Evolutionary conservation across 495 filamentous ascomycete genomes (phyloP), one percentile per base, ranked within the genome.

Genomic region (Penicillium soppii): DNA sequence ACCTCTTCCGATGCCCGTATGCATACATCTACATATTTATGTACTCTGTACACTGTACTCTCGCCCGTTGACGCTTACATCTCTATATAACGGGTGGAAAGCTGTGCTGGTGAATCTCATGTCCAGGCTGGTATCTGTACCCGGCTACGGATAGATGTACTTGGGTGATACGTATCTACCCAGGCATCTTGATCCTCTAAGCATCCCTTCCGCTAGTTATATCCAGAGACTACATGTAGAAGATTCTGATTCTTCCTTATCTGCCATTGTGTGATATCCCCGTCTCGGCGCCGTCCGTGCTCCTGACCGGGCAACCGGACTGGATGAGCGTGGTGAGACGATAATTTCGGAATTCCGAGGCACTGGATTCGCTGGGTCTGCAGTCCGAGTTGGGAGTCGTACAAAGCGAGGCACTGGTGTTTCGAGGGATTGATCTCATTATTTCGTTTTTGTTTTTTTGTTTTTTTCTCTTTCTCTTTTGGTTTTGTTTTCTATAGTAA

Each of bases 261-360:
- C 13, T 35, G 13, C 32, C 9, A 2, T 35, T 35, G 13, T 7
- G n/a, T n/a, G n/a, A n/a, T 21, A 45, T 32, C 42, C 26, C 19
- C 19, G 29, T 16, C 22, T 47, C 33, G 17, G 33, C 25, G 47
- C 25, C 17, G n/a, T 51, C 17, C 12, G 48, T 51, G 29, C 21
- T 43, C 32, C 36, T 23, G 23, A 41, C 47, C 27, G 48, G 39
- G n/a, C 7, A 36, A 43, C 21, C 8, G 39, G 48, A 43, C 33
- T 45, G 49, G 41, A 46, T 27, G 33, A 20, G 50, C 35, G 22
- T 46, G 40, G 40, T 52, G 41, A 45, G 50, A 53, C 50, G 50
- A 27, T 38, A 32, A 46, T 38, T 46, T 53, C 42, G 42, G 50
- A 53, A 53, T 53, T 53, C 50, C 50, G 50, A 53, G 42, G 42